Conservation (phyloP, 192 early-diverging fungal genomes). For the Coemansia sp. region DNA sequence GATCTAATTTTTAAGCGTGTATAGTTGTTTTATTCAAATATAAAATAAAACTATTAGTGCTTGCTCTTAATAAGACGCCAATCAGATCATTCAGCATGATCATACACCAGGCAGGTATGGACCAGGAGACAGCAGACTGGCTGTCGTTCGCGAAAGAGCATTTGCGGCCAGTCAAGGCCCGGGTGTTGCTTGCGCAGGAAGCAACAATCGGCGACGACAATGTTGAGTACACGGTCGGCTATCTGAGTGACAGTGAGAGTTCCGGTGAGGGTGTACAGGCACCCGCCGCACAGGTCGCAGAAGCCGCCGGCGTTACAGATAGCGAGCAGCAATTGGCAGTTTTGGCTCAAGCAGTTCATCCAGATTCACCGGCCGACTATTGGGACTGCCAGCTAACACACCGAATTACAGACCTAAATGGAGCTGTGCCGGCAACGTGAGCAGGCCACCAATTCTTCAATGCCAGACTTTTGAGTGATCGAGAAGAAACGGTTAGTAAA, state of each 20-base stretch:
- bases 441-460: neutral
- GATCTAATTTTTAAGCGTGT: too few relatives aligned
- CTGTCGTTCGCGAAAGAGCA: constrained; percentile 6
- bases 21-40: too few relatives aligned
- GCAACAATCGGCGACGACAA: neutral
- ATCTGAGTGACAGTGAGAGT: neutral
- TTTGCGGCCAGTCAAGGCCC: neutral
- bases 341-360: neutral
- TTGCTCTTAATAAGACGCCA: too few relatives aligned
- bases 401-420: neutral
- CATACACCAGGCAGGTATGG: constrained; percentile 3
- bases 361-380: neutral
- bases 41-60: constrained; percentile 17
- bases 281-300: too few relatives aligned
- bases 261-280: neutral
- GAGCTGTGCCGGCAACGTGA: neutral
- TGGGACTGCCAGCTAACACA: neutral
- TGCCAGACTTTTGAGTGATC: neutral
- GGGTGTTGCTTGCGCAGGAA: neutral
- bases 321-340: neutral
- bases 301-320: too few relatives aligned
- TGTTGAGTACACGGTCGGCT: constrained; percentile 1
- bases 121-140: constrained; percentile 14
- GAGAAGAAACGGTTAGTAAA: neutral
- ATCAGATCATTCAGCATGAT: too few relatives aligned